phyloP scores from a whole-genome alignment of 1,284 basidiomycete genomes.

The Phaffia rhodozyma region DNA sequence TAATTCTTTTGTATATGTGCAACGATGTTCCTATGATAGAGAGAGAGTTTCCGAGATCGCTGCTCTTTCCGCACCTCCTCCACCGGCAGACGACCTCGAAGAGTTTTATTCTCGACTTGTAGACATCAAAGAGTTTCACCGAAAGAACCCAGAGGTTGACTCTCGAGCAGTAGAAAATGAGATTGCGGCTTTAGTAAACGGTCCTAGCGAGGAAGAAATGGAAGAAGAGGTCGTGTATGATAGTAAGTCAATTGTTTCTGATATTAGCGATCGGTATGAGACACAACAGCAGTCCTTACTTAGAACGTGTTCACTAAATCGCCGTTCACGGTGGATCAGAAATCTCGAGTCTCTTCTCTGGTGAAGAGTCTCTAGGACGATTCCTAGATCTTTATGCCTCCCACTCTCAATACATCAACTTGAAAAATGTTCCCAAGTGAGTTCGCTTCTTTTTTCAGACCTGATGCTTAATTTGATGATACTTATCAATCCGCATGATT shows the following conservation, averaged over 20 bases:
- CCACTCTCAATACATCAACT: slow-evolving; percentile 79
- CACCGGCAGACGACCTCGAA: slow-evolving; percentile 55
- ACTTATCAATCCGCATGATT: not conserved
- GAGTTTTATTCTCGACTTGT: slow-evolving; percentile 91
- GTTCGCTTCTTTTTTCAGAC: not conserved
- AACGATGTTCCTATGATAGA: slow-evolving; percentile 45
- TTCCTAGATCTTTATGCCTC: slow-evolving; percentile 86
- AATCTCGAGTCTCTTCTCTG: slow-evolving; percentile 78
- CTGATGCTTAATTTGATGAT: not conserved
- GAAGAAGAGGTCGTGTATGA: slow-evolving; percentile 51
- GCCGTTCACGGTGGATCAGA: slow-evolving; percentile 41
- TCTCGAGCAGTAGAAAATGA: slow-evolving; percentile 68
- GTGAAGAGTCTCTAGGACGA: slow-evolving; percentile 88
- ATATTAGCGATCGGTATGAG: not conserved
- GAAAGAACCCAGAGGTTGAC: slow-evolving; percentile 80
- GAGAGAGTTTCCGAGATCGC: slow-evolving; percentile 37
- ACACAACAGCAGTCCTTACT: not conserved
- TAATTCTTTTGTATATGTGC: not conserved
- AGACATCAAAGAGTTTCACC: slow-evolving; percentile 90
- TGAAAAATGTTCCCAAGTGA: slow-evolving; percentile 66
- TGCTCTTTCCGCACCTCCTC: slow-evolving; percentile 37
- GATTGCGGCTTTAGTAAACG: slow-evolving; percentile 52
- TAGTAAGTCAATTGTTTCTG: slow-evolving; percentile 25
- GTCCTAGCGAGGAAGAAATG: slow-evolving; percentile 50
- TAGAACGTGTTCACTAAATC: slow-evolving; percentile 36